Conservation (phyloP, 768 basidiomycete species). For the Dendrothele bispora region DNA sequence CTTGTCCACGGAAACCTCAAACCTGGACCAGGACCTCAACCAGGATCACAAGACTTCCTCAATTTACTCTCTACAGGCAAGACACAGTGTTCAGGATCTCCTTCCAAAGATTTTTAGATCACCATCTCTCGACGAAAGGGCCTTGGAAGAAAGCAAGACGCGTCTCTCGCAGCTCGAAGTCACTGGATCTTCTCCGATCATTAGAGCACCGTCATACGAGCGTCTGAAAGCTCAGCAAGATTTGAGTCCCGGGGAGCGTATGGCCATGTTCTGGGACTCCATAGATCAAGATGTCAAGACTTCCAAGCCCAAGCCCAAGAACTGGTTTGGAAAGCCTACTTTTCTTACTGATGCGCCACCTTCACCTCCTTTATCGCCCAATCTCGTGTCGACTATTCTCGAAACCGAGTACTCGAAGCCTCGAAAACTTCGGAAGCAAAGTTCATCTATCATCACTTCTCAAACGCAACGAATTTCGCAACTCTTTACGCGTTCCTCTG, state of each 20-base stretch:
- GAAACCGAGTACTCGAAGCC: not conserved
- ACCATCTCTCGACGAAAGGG: slow-evolving; percentile 4
- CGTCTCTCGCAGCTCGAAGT: too few relatives aligned
- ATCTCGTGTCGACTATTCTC: not conserved
- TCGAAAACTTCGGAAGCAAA: slow-evolving; percentile 5
- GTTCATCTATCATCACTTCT: not conserved
- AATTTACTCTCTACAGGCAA: slow-evolving; percentile 7
- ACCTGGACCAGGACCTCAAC: slow-evolving; percentile 16
- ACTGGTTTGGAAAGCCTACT: not conserved
- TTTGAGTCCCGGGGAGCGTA: not conserved
- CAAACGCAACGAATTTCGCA: slow-evolving; percentile 4
- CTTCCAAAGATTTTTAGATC: slow-evolving; percentile 8
- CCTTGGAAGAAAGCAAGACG: not conserved
- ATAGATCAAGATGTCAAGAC: slow-evolving; percentile 3
- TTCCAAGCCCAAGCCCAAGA: not conserved
- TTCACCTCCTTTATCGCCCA: not conserved
- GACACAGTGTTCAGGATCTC: slow-evolving; percentile 7
- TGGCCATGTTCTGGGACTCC: slow-evolving; percentile 8
- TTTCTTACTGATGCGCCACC: not conserved
- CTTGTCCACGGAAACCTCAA: slow-evolving; percentile 36
- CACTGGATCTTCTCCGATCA: too few relatives aligned
- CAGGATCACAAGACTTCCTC: not conserved
- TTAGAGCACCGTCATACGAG: too few relatives aligned
- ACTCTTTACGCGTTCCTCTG: not conserved
- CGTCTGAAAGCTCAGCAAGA: too few relatives aligned